These are phyloP conservation scores for Royoungia palumana DNA, from an alignment of 768 basidiomycete species.

Conservation along the genomic window DNA sequence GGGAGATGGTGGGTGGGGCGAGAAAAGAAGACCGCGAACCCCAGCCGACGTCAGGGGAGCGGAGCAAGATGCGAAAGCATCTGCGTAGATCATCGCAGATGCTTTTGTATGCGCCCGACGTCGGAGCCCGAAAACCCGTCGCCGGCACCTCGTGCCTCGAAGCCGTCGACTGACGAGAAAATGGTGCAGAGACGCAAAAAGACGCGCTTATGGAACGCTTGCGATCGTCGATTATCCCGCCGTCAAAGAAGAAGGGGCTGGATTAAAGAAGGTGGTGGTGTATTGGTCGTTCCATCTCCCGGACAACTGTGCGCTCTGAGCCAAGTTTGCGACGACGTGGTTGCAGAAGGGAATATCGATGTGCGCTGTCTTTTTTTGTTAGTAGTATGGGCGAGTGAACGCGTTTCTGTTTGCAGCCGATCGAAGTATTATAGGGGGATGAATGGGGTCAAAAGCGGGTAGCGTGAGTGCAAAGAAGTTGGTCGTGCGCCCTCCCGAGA, in stretches of 20 bases:
- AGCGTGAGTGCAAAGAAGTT: conserved; percentile 40
- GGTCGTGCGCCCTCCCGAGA: conserved; percentile 27
- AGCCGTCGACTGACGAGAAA: too few species aligned
- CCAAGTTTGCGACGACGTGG: conserved; percentile 13
- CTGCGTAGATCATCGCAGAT: too few species aligned
- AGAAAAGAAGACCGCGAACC: too few species aligned
- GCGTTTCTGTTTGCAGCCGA: conserved; percentile 19
- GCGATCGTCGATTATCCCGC: conserved; percentile 1
- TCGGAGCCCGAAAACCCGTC: too few species aligned
- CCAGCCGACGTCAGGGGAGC: too few species aligned
- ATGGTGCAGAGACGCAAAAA: conserved; percentile 34
- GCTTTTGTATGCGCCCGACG: too few species aligned
- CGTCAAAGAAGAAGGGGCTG: background rate
- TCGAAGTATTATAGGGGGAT: conserved; percentile 40
- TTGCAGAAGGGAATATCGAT: conserved; percentile 19
- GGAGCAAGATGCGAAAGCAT: too few species aligned
- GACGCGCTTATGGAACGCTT: conserved; percentile 29
- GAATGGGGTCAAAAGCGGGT: conserved; percentile 25
- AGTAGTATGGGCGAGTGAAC: too few species aligned
- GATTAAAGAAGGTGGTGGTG: conserved; percentile 2
- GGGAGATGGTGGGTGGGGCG: too few species aligned
- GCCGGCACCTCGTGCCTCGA: too few species aligned
- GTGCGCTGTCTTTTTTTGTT: conserved; percentile 1
- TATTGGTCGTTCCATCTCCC: conserved; percentile 6
- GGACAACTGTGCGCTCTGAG: conserved; percentile 9